phyloP scores from a whole-genome alignment of 257 asterid species.

The Solanum verrucosum region DNA sequence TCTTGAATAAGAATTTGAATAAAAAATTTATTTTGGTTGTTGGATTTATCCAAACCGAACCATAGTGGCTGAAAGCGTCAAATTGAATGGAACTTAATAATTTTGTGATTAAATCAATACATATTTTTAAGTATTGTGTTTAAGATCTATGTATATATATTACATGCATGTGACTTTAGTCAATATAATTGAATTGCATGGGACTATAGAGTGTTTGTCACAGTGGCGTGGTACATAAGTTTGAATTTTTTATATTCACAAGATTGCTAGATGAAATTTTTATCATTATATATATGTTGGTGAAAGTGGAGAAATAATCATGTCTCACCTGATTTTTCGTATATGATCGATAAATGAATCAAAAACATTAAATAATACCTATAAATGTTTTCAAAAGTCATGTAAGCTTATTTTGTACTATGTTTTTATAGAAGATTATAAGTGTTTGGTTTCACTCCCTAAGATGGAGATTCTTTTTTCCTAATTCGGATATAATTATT shows the following conservation, averaged over 20 bases:
- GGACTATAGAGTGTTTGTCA: neutral
- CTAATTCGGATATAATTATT: neutral
- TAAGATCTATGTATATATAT: neutral
- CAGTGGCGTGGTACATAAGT: neutral
- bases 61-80: no score
- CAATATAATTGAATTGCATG: neutral
- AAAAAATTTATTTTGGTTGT: neutral
- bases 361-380: neutral
- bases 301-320: neutral
- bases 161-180: neutral
- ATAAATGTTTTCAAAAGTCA: no score
- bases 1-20: no score
- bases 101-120: neutral
- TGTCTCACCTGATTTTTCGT: neutral
- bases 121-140: neutral
- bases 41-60: neutral
- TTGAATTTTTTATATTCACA: neutral
- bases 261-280: neutral
- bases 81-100: neutral
- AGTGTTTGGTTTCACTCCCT: neutral
- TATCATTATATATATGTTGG: neutral
- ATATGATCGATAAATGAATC: neutral
- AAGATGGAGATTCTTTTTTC: neutral
- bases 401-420: no score
- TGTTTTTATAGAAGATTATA: no score